Evolutionary conservation across 2,329 filamentous ascomycete species (phyloP), one percentile per base, ranked within the genome.

Genomic region (Fusarium sp.): DNA sequence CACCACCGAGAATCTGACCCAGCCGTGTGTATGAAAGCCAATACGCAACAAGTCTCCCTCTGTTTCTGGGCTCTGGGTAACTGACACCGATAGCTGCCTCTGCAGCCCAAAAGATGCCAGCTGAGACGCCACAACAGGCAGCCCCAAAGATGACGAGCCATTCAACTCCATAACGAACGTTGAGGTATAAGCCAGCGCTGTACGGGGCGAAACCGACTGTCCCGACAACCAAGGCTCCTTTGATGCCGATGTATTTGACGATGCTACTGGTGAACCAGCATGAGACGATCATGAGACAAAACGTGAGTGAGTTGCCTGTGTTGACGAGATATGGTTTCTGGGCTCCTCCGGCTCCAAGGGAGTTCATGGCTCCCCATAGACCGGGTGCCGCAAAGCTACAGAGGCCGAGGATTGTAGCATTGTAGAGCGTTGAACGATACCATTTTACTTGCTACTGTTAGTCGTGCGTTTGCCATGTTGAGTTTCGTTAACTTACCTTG

Each of bases 281-380:
- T 11, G 86, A 81, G 41, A 87, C 74, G 3, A 82, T 82, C 80
- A 86, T 80, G 29, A 86, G 76, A 6, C 81, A 84, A 59, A 87
- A 88, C 10, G 87, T 83, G 5, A 88, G 79, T 2, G 86, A 83
- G 69, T 88, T 88, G n/a, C 85, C 86, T 0, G 85, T 85, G 76
- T 93, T 93, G 59, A 93, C 90, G 1, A 93, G 85, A 74, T 90
- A 87, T 1, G 92, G 92, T 22, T 86, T 86, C 74, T 90, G 85
- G 33, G 88, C 85, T 2, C 92, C 92, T 61, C 77, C 78, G 9
- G 75, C 78, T 3, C 77, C 77, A 1, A 79, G 64, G 2, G 76
- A 75, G 60, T 79, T 79, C 73, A 78, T 79, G 2, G 77, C 77
- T 18, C 68, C 73, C 74, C 76, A 78, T 11, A 78, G 35, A 13